These are phyloP conservation scores for Globisporangium rhizosaccharum DNA, from an alignment of 352 stramenopile species.

Conservation along the genomic window DNA sequence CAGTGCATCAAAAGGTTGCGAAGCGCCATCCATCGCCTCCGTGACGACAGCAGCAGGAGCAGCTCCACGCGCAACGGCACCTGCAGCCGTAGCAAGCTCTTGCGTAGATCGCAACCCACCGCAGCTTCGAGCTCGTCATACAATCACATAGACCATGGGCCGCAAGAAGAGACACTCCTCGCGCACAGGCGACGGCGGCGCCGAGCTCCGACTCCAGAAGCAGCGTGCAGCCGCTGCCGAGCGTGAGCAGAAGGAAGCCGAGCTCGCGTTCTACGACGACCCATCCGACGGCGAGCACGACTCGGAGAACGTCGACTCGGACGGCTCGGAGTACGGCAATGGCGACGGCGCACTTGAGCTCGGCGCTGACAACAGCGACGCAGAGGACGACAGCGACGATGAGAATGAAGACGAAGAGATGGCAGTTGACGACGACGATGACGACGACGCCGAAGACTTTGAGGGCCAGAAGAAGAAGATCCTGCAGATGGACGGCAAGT, in stretches of 20 bases:
- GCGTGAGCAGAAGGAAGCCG: slow-evolving; percentile 48
- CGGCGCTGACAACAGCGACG: slow-evolving; percentile 28
- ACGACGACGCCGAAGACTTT: slow-evolving; percentile 48
- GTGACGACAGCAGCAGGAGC: slow-evolving; percentile 1
- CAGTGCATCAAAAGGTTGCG: slow-evolving; percentile 19
- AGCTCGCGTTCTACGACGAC: slow-evolving; percentile 84
- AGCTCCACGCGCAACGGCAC: neutral
- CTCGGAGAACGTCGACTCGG: slow-evolving; percentile 47
- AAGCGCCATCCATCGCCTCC: slow-evolving; percentile 13
- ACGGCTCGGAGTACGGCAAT: slow-evolving; percentile 49
- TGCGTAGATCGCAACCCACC: neutral
- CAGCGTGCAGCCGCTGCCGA: slow-evolving; percentile 55
- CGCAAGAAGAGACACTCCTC: slow-evolving; percentile 61
- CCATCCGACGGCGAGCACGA: slow-evolving; percentile 71
- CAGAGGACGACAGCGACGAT: slow-evolving; percentile 22
- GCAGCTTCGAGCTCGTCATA: slow-evolving; percentile 8
- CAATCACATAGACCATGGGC: slow-evolving; percentile 40
- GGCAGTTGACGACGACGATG: slow-evolving; percentile 34
- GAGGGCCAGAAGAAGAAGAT: slow-evolving; percentile 66
- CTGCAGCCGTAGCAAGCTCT: neutral
- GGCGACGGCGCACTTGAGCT: slow-evolving; percentile 73
- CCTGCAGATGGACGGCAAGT: slow-evolving; percentile 75
- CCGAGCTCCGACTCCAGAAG: slow-evolving; percentile 64
- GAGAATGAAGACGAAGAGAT: slow-evolving; percentile 20
- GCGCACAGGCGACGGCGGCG: slow-evolving; percentile 73